Evolutionary conservation across 2,329 filamentous ascomycete genomes (phyloP), one percentile per base, ranked within the genome.

Genomic region (Exophiala phaeomuriformis): DNA sequence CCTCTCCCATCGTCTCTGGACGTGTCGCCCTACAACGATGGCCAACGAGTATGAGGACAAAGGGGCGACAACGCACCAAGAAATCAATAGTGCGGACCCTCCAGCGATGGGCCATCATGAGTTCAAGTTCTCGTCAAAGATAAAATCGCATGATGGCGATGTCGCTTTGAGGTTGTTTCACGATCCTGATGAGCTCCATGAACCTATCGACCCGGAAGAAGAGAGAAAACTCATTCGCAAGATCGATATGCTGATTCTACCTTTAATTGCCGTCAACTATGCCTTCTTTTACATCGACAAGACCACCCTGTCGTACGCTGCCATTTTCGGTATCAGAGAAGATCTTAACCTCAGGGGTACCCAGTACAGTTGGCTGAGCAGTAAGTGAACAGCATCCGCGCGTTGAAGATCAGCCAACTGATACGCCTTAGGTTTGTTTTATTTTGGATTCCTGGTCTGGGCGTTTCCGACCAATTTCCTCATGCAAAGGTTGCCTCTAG

Each of bases 381-480:
- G 67, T 53, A 73, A 80, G 9, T 82, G 81, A 7, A 28, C 29
- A 8, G 81, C 77, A 60, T 77, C 31, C 19, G 19, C 12, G 2
- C 77, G 39, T 67, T 78, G 31, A 67, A 77, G 64, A 77, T 80
- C 61, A 66, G 70, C 2, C 68, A 79, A 19, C 77, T 77, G 29
- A 47, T 6, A 42, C 4, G 19, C 41, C 2, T 3, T 35, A 59
- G 56, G 56, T 55, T 76, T 75, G 64, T 77, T 81, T 60, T 64
- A 66, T 41, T 58, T 63, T 71, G 72, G 73, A 1, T 75, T 75
- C 53, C 64, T 75, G 8, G 78, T 75, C 1, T 84, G 77, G 77
- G 83, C 86, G 64, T 85, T 82, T 65, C 83, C 83, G 0, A 85
- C 82, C 1, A 83, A 77, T 63, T 76, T 79, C 6, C 72, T 86